Evolutionary conservation across 2,329 filamentous ascomycete species (phyloP), one percentile per base, ranked within the genome.

Genomic region (Cyphellophora europaea): DNA sequence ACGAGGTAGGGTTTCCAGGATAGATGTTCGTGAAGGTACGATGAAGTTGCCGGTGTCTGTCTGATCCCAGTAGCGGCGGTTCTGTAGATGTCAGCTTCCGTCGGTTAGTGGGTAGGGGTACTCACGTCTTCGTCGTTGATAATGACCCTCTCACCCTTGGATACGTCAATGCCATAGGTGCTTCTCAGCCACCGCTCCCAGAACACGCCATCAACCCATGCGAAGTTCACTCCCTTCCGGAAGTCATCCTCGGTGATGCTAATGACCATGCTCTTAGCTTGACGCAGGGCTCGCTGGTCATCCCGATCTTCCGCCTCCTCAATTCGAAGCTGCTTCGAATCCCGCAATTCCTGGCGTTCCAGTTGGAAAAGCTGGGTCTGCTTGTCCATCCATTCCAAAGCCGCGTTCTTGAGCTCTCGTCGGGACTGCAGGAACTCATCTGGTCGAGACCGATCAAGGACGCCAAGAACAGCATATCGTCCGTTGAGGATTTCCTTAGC

Each of bases 91-190:
- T 70, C 49, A 69, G 59, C 34, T 34, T 12, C n/a, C 14, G 14
- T n/a, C 3, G 36, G 36, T 48, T 34, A 49, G 39, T 35, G 36
- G 17, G 15, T 32, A 25, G 12, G 13, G 15, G 36, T 40, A 70
- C 84, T 81, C 68, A 93, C 87, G 58, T 93, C 87, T 67, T 96
- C 85, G 51, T 98, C 91, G 49, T 95, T 95, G 62, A 98, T 91
- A 40, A 98, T 82, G 36, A 98, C 84, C 43, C 85, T 77, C 58
- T 96, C 91, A 31, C 89, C 88, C 43, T 91, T 79, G 42, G 67
- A 69, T 19, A 91, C 79, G 49, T 93, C 83, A 48, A 96, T 82
- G 36, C 89, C 89, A 53, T 93, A 98, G 0, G 89, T 95, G n/a
- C 81, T 88, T 48, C 82, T 74, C 45, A 98, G 77, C 91, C 91